Evolutionary conservation across 768 basidiomycete species (phyloP).

Genomic region (Phylloporus sp.): DNA sequence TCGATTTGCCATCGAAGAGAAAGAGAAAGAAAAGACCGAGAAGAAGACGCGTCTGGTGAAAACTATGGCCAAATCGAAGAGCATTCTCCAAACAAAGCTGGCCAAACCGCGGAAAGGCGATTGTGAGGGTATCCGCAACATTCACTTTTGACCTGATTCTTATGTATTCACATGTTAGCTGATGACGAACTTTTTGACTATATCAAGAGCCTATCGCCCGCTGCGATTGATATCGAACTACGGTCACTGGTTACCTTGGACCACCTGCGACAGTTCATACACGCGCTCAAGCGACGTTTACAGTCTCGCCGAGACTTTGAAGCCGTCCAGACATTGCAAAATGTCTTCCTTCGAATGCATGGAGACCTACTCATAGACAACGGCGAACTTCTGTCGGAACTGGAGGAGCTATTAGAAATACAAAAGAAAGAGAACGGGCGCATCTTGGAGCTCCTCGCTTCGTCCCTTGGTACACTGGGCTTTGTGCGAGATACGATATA

Average conservation of each 20-base stretch:
- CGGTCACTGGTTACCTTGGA: constrained; percentile 68
- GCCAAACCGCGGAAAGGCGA: constrained; percentile 50
- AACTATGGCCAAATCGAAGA: constrained; percentile 47
- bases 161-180: constrained; percentile 25
- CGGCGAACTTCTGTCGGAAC: constrained; percentile 50
- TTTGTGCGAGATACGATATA: constrained; percentile 69
- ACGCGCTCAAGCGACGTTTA: constrained; percentile 68
- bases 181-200: constrained; percentile 83
- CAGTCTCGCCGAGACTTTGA: constrained; percentile 87
- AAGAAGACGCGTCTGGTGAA: constrained; percentile 53
- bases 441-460: constrained; percentile 67
- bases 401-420: constrained; percentile 56
- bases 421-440: constrained; percentile 77
- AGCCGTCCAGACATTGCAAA: constrained; percentile 84
- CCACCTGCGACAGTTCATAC: constrained; percentile 62
- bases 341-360: constrained; percentile 80
- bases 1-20: constrained; percentile 59
- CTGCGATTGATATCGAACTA: constrained; percentile 86
- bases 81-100: constrained; percentile 68
- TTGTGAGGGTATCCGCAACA: constrained; percentile 49
- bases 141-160: constrained; percentile 3
- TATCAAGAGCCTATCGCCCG: constrained; percentile 82
- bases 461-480: constrained; percentile 67
- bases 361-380: constrained; percentile 75
- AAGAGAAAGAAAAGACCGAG: constrained; percentile 34